Percentiles rank a stretch among this genome's conserved stretches.
Evolutionary conservation across 2,329 filamentous ascomycete genomes (phyloP).

Genomic region (Colletotrichum endophyticum): DNA sequence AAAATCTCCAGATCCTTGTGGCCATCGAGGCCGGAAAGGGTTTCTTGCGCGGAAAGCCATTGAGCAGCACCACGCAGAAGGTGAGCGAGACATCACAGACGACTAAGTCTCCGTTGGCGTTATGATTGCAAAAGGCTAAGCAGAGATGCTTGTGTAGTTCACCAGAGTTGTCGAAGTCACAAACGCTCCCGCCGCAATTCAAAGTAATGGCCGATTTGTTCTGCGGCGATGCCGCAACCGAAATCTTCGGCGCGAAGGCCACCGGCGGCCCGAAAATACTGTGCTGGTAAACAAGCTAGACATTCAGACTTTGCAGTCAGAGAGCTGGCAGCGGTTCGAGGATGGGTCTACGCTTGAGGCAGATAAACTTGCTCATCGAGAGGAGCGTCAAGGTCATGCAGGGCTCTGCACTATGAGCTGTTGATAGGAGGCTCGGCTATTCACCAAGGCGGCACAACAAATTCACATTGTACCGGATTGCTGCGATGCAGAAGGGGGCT

Average conservation of each 20-base stretch:
- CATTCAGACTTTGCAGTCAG: constrained; percentile 41
- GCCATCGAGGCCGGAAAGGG: constrained; percentile 59
- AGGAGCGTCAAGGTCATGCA: constrained; percentile 63
- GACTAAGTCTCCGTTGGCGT: not conserved
- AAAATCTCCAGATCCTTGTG: constrained; percentile 60
- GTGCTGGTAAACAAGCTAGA: constrained; percentile 57
- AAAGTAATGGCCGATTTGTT: constrained; percentile 59
- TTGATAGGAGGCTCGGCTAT: not conserved
- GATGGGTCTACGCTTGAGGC: constrained; percentile 66
- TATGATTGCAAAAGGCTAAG: not conserved
- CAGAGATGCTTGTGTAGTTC: constrained; percentile 41
- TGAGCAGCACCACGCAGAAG: constrained; percentile 62
- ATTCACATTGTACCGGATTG: not conserved
- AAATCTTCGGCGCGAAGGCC: constrained; percentile 53
- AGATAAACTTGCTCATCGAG: constrained; percentile 67
- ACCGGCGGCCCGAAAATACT: constrained; percentile 64
- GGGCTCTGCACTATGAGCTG: constrained; percentile 55
- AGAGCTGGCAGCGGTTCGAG: constrained; percentile 50
- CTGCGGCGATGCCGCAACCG: constrained; percentile 54
- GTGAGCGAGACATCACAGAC: constrained; percentile 39
- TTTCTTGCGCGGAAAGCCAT: constrained; percentile 64
- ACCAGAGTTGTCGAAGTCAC: constrained; percentile 64
- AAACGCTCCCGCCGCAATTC: constrained; percentile 55
- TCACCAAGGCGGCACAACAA: not conserved
- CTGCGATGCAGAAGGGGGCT: not conserved